Base-by-base conservation (phyloP, 768 basidiomycete species). In the Tricholoma sp. region DNA sequence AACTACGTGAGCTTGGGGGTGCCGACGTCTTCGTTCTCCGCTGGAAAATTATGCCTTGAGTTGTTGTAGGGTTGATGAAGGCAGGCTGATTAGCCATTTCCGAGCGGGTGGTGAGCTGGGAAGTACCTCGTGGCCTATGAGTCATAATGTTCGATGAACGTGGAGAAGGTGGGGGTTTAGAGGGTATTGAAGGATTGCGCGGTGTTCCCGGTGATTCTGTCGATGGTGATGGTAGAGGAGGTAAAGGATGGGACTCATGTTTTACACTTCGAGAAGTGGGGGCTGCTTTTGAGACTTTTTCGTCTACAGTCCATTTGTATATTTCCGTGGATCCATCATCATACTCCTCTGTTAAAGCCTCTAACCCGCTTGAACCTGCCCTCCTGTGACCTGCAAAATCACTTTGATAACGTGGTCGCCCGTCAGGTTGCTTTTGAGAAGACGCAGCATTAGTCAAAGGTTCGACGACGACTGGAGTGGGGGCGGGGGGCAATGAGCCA, bases 1-100 rank as follows among this genome's bases (percentile, higher is more conserved):
- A 71, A 53, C 75, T 79, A 46, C 79, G 76, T 22, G 76, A 71
- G 54, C 75, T 79, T 22, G 84, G 78, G 39, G 86, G 84, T 10
- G 83, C 80, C 14, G 88, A 87, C 21, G 79, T 71, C 68, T 89
- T 90, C 56, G 72, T 76, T 57, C 89, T 76, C 57, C 90, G 82
- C 66, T 85, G 84, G 54, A 75, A 81, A 61, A 92, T 87, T 19
- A 85, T 83, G 39, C 90, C 83, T 69, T 83, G 79, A 22, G 66
- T 73, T 11, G 83, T 80, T 1, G 84, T 79, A 3, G 81, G 65
- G 63, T 83, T 88, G 63, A 89, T 85, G 56, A 86, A 67, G 22
- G 70, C 70, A n/a, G 65, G 63, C 45, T 71, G 78, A 47, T 58
- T 63, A 11, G 67, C 59, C 39, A 66, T 57, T 53, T 79, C 78